Conservation (phyloP, 2,329 filamentous ascomycete species). For the Thelonectria olida region DNA sequence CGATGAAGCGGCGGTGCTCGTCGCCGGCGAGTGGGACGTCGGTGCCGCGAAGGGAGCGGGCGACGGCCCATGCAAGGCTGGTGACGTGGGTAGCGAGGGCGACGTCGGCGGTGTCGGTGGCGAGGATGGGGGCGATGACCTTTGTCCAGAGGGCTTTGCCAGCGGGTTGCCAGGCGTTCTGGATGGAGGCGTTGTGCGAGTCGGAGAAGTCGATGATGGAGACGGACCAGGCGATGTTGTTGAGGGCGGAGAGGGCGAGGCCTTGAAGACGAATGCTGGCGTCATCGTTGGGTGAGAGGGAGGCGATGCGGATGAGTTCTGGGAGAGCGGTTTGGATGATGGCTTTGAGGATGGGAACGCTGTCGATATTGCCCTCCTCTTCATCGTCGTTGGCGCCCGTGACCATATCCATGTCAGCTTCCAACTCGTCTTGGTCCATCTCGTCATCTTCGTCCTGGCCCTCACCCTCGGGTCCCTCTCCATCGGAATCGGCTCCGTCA, state of each 20-base stretch:
- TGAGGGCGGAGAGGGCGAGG: conserved; percentile 68
- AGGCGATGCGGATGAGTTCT: conserved; percentile 58
- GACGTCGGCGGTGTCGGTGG: conserved; percentile 69
- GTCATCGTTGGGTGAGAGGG: conserved; percentile 51
- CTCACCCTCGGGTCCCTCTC: conserved; percentile 49
- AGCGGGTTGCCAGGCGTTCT: conserved; percentile 62
- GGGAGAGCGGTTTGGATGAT: conserved; percentile 48
- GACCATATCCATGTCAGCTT: conserved; percentile 73
- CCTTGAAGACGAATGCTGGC: conserved; percentile 57
- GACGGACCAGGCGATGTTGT: conserved; percentile 74
- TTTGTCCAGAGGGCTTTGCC: conserved; percentile 67
- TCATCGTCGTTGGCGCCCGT: conserved; percentile 59
- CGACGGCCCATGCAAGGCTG: conserved; percentile 72
- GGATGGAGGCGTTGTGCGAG: conserved; percentile 60
- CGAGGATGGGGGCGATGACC: conserved; percentile 65
- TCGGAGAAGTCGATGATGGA: conserved; percentile 68
- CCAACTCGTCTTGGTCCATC: conserved; percentile 65
- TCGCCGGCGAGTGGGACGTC: conserved; percentile 57
- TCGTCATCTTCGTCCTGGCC: conserved; percentile 58
- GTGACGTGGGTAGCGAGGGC: conserved; percentile 70
- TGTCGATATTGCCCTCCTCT: conserved; percentile 53
- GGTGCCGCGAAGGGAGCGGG: conserved; percentile 61
- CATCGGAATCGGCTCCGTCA: conserved; percentile 48
- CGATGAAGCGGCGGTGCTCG: conserved; percentile 71
- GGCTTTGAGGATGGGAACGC: conserved; percentile 62